Base-by-base conservation (phyloP, 2,329 filamentous ascomycete species). In the Beauveria rudraprayagi region DNA sequence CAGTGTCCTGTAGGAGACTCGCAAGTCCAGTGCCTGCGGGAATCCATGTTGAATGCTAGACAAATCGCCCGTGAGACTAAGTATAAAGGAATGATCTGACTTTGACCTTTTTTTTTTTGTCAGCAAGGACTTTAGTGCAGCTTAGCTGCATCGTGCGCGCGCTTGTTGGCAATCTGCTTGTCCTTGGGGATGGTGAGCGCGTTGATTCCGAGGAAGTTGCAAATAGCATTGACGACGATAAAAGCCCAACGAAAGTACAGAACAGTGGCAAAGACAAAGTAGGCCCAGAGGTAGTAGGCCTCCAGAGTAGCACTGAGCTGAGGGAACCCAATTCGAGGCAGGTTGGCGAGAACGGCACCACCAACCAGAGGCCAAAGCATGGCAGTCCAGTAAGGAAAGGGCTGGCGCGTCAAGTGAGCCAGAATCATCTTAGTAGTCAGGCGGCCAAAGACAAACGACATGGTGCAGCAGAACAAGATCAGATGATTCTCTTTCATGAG, bases 381-480 rank as follows among this genome's bases (percentile, higher is more conserved):
- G 54, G 94, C 83, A 11, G 94, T 97, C 92, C 92, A 97, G 81
- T 90, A 95, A 1, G 94, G 94, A 76, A 97, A 99, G 3, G 93
- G 90, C 73, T 97, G 94, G 65, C 86, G 86, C 2, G 94, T 94
- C 56, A 99, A 80, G 74, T 99, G 94, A 3, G 94, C 93, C 19
- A 99, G 86, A 71, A 99, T 99, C 75, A 97, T 97, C 80, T 97
- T 99, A 44, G 94, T 99, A 0, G 94, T 97, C 88, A 99, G 92
- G 67, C 94, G 89, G 41, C 94, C 94, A 73, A 99, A 97, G 62
- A 97, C 94, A 69, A 97, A 92, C n/a, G 91, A 90, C 81, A 97
- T 89, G 63, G 91, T 96, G 63, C 96, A 76, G 78, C 92, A 97
- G 75, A 96, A 96, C 52, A 97, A 83, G 11, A 95, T 86, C 1